phyloP scores from a whole-genome alignment of 768 basidiomycete species.

The Russula foetens region DNA sequence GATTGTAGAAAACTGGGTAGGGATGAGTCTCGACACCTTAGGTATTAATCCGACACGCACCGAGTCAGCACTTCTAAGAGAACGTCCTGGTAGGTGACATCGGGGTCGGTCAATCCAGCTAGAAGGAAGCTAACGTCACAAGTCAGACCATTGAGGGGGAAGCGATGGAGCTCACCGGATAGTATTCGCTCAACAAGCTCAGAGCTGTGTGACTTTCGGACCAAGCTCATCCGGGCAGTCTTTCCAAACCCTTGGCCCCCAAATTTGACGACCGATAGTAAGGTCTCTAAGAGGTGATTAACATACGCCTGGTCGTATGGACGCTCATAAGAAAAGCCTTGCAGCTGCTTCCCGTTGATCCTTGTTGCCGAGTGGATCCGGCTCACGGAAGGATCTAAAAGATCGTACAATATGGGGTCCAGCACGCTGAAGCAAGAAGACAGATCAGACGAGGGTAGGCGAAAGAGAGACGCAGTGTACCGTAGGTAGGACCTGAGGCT shows the following conservation, averaged over 20 bases:
- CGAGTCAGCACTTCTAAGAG: slow-evolving; percentile 65
- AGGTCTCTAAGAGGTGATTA: slow-evolving; percentile 65
- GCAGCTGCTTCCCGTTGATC: slow-evolving; percentile 57
- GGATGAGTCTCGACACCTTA: not conserved
- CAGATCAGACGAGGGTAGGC: not conserved
- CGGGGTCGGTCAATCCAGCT: slow-evolving; percentile 31
- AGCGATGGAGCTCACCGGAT: slow-evolving; percentile 35
- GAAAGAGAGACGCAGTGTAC: slow-evolving; percentile 32
- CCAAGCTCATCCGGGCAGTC: slow-evolving; percentile 52
- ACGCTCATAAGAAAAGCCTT: slow-evolving; percentile 59
- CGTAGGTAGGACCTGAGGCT: slow-evolving; percentile 86
- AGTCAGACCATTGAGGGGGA: slow-evolving; percentile 12
- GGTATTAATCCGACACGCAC: slow-evolving; percentile 33
- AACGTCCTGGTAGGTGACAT: slow-evolving; percentile 68
- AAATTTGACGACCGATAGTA: slow-evolving; percentile 72
- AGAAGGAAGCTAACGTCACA: slow-evolving; percentile 6
- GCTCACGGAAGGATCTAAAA: slow-evolving; percentile 62
- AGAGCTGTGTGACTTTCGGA: slow-evolving; percentile 58
- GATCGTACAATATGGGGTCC: slow-evolving; percentile 76
- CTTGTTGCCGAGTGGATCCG: slow-evolving; percentile 42
- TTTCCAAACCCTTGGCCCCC: slow-evolving; percentile 87
- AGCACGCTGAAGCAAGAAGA: slow-evolving; percentile 49
- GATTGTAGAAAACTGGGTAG: slow-evolving; percentile 60
- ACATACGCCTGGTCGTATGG: slow-evolving; percentile 71
- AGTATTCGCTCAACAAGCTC: slow-evolving; percentile 56